Percentiles rank a stretch among this genome's conserved stretches.
Conservation (phyloP, 2,329 filamentous ascomycete species). For the Neopestalotiopsis sp. region DNA sequence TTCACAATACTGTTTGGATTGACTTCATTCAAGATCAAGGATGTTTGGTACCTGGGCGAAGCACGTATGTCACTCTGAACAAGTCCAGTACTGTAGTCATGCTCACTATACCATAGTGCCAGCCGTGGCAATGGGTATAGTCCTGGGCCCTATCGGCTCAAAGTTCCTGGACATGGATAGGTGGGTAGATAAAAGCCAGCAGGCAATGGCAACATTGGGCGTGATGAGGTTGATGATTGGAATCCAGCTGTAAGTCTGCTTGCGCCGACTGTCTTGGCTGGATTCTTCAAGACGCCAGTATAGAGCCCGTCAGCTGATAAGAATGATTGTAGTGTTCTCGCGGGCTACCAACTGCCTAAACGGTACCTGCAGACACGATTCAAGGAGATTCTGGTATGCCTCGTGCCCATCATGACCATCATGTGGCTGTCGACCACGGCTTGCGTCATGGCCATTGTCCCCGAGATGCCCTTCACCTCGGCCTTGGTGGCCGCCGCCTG, state of each 20-base stretch:
- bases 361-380: conserved; percentile 55
- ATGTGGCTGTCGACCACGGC: conserved; percentile 65
- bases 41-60: conserved; percentile 58
- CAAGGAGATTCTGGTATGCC: conserved; percentile 58
- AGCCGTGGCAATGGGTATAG: conserved; percentile 57
- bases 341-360: conserved; percentile 65
- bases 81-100: background rate
- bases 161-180: conserved; percentile 53
- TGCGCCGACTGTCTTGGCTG: background rate
- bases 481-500: conserved; percentile 64
- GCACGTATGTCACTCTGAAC: conserved; percentile 44
- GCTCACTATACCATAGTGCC: conserved; percentile 46
- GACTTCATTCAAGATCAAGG: conserved; percentile 57
- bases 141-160: conserved; percentile 58
- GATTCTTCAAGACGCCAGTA: too few species aligned
- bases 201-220: conserved; percentile 49
- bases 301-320: too few species aligned
- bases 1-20: conserved; percentile 56
- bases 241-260: conserved; percentile 52
- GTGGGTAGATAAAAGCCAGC: conserved; percentile 43
- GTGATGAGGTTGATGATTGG: conserved; percentile 65
- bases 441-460: conserved; percentile 60
- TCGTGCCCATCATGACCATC: conserved; percentile 65
- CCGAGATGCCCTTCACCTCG: conserved; percentile 57
- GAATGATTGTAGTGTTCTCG: conserved; percentile 46